Conservation (phyloP, 306 rosid species). For the Calophaca sinica region DNA sequence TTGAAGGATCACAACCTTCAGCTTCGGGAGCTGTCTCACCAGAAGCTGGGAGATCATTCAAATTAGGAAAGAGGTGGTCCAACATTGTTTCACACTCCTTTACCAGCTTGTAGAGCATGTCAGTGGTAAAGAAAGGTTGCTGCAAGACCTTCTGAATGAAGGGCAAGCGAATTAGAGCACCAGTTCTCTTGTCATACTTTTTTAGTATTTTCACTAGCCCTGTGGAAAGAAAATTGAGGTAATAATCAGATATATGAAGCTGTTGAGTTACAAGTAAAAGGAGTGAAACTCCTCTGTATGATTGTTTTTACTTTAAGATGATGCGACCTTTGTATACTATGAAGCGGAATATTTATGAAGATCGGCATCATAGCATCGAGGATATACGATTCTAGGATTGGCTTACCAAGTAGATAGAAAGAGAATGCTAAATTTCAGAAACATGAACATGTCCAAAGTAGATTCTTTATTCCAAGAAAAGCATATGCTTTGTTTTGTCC, state of each 20-base stretch:
- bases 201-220: slow-evolving; percentile 94
- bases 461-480: slow-evolving; percentile 39
- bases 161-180: slow-evolving; percentile 95
- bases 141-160: slow-evolving; percentile 94
- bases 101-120: slow-evolving; percentile 92
- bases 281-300: slow-evolving; percentile 1
- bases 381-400: slow-evolving; percentile 3
- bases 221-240: slow-evolving; percentile 47
- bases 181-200: slow-evolving; percentile 98
- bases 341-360: slow-evolving; percentile 36
- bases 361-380: slow-evolving; percentile 27
- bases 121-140: slow-evolving; percentile 94
- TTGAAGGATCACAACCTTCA: slow-evolving; percentile 65
- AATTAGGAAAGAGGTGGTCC: slow-evolving; percentile 71
- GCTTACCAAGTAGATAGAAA: slow-evolving; percentile 36
- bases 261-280: slow-evolving; percentile 6
- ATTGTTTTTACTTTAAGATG: slow-evolving; percentile 23
- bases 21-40: slow-evolving; percentile 56
- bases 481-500: slow-evolving; percentile 38
- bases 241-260: slow-evolving; percentile 17
- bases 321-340: slow-evolving; percentile 24
- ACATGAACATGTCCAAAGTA: slow-evolving; percentile 36
- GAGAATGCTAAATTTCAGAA: slow-evolving; percentile 34
- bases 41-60: slow-evolving; percentile 52
- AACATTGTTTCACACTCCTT: slow-evolving; percentile 93